Percentiles rank a stretch among this genome's conserved stretches.
These are phyloP conservation scores for Amylocystis lapponica DNA, from an alignment of 768 basidiomycete genomes.

Conservation along the genomic window DNA sequence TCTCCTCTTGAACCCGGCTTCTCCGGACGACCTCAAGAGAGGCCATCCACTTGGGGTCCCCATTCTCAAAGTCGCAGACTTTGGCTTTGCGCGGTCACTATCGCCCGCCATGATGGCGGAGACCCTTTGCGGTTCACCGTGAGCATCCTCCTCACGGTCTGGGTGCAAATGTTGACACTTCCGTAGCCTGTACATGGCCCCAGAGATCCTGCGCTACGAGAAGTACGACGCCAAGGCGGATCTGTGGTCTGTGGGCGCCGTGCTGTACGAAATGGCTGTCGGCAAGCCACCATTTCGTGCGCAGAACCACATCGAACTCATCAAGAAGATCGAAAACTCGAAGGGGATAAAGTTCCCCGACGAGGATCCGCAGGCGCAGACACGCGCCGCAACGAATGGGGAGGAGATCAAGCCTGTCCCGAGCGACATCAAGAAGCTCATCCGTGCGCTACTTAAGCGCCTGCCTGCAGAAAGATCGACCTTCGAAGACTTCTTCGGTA, in stretches of 20 bases:
- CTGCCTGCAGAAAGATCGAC: constrained; percentile 78
- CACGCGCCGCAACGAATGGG: constrained; percentile 39
- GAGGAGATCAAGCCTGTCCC: constrained; percentile 60
- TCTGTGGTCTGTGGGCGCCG: constrained; percentile 96
- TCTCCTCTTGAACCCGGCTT: constrained; percentile 79
- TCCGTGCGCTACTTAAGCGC: constrained; percentile 77
- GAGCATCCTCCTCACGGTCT: constrained; percentile 27
- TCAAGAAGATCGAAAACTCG: constrained; percentile 89
- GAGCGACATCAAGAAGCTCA: constrained; percentile 80
- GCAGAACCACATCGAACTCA: constrained; percentile 90
- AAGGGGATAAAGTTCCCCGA: constrained; percentile 93
- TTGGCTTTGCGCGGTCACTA: constrained; percentile 92
- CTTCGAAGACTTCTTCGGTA: constrained; percentile 91
- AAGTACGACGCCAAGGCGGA: constrained; percentile 98
- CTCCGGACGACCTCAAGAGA: constrained; percentile 70
- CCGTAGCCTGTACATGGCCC: constrained; percentile 92
- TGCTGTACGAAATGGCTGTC: constrained; percentile 92
- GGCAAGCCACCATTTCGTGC: constrained; percentile 95
- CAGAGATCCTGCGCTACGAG: constrained; percentile 94
- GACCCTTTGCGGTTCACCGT: constrained; percentile 97
- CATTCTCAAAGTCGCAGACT: constrained; percentile 95
- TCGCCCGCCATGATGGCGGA: constrained; percentile 94
- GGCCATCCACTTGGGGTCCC: constrained; percentile 93
- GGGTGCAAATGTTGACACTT: neutral
- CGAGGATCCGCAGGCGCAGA: constrained; percentile 58